These are phyloP conservation scores for Telopea speciosissima DNA, from an alignment of 177 flowering plant species.

Conservation along the genomic window DNA sequence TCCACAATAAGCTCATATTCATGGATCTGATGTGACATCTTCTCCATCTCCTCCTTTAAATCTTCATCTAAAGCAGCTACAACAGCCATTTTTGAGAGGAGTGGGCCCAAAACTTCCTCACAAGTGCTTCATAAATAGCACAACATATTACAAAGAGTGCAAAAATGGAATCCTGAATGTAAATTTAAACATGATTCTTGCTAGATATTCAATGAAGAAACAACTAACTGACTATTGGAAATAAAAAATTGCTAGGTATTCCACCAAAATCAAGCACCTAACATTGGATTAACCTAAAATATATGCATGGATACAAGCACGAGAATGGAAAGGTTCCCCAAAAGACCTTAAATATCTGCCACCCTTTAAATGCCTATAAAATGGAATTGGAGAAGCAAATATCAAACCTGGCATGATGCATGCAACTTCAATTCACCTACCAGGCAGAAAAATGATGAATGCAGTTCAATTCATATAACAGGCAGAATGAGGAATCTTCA, in stretches of 20 bases:
- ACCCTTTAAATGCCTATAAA: too few relatives aligned
- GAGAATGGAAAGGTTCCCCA: too few relatives aligned
- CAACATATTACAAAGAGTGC: background rate
- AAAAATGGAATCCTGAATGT: slow-evolving; percentile 4
- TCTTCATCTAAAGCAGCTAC: slow-evolving; percentile 28
- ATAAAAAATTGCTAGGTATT: background rate
- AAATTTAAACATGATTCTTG: slow-evolving; percentile 2
- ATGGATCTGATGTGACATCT: slow-evolving; percentile 43
- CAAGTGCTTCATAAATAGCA: slow-evolving; percentile 26
- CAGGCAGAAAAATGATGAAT: too few relatives aligned
- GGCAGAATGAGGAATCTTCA: too few relatives aligned
- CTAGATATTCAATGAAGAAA: background rate
- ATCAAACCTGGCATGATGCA: too few relatives aligned
- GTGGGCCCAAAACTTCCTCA: slow-evolving; percentile 38
- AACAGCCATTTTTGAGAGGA: slow-evolving; percentile 35
- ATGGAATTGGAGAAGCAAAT: too few relatives aligned
- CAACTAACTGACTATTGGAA: background rate
- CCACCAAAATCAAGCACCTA: too few relatives aligned
- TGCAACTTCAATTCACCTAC: too few relatives aligned
- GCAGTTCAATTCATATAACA: too few relatives aligned
- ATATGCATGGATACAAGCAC: too few relatives aligned
- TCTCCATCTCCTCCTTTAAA: slow-evolving; percentile 31
- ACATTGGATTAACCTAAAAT: too few relatives aligned
- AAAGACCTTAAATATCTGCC: too few relatives aligned
- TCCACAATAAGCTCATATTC: slow-evolving; percentile 55